Percentiles rank a stretch among this genome's conserved stretches.
phyloP scores from a whole-genome alignment of 176 grass and related monocot species.

The Bonia amplexicaulis region DNA sequence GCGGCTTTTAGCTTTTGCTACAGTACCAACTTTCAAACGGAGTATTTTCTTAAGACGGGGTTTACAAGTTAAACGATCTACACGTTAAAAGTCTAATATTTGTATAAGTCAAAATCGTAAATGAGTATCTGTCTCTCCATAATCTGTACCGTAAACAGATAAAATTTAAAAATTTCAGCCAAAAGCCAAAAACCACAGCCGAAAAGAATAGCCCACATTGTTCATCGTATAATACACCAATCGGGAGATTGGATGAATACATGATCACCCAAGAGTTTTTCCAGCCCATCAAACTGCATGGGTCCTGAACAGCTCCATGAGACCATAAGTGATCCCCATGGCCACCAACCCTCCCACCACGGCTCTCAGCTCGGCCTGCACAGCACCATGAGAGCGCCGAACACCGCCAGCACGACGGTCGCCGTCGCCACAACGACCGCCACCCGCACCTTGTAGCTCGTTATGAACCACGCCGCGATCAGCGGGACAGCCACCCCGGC shows the following conservation, averaged over 20 bases:
- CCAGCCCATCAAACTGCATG: slow-evolving; percentile 18
- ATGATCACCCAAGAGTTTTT: not conserved
- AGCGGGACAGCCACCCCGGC: slow-evolving; percentile 43
- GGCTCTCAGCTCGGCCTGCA: slow-evolving; percentile 8
- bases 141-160: too few relatives aligned
- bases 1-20: too few relatives aligned
- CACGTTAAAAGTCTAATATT: too few relatives aligned
- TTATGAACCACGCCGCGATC: slow-evolving; percentile 51
- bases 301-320: slow-evolving; percentile 51
- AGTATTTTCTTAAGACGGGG: too few relatives aligned
- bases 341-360: slow-evolving; percentile 46
- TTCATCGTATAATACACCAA: not conserved
- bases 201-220: too few relatives aligned
- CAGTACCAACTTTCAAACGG: too few relatives aligned
- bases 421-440: slow-evolving; percentile 35
- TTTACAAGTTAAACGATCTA: too few relatives aligned
- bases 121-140: too few relatives aligned
- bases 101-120: too few relatives aligned
- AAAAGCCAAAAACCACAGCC: too few relatives aligned
- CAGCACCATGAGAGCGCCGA: slow-evolving; percentile 42
- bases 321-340: slow-evolving; percentile 62
- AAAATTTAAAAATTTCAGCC: too few relatives aligned
- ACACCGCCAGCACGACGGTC: slow-evolving; percentile 28
- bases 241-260: not conserved
- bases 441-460: slow-evolving; percentile 38